phyloP scores from a whole-genome alignment of 305 asterid genomes.

The Solanum hybrid region DNA sequence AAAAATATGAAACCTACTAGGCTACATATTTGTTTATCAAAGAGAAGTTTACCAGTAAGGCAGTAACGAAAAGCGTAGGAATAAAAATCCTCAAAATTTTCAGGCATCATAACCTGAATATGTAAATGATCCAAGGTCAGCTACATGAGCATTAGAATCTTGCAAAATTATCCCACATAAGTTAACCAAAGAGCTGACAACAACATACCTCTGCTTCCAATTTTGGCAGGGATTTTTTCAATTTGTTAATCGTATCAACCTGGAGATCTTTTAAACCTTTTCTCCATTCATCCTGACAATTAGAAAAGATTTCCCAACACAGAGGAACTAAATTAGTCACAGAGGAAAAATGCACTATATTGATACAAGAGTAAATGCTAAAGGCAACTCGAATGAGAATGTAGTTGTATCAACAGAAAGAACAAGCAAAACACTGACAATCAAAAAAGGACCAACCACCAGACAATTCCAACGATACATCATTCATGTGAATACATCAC shows the following conservation, averaged over 20 bases:
- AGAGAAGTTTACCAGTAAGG: conserved; percentile 50
- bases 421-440: background rate
- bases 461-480: background rate
- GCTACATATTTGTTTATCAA: background rate
- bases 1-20: background rate
- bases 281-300: conserved; percentile 78
- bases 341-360: background rate
- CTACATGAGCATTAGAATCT: background rate
- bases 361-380: background rate
- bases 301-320: background rate
- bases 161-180: background rate
- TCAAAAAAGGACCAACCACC: background rate
- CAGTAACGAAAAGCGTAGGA: conserved; percentile 57
- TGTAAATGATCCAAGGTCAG: conserved; percentile 7
- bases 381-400: background rate
- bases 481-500: background rate
- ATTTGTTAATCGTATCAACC: conserved; percentile 45
- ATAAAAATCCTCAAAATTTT: conserved; percentile 59
- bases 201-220: conserved; percentile 63
- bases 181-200: background rate
- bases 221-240: conserved; percentile 54
- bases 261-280: conserved; percentile 58
- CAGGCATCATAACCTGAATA: conserved; percentile 54
- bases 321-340: background rate
- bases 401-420: background rate